Conservation (phyloP, 2,329 filamentous ascomycete species). For the Cladosporium sp. region DNA sequence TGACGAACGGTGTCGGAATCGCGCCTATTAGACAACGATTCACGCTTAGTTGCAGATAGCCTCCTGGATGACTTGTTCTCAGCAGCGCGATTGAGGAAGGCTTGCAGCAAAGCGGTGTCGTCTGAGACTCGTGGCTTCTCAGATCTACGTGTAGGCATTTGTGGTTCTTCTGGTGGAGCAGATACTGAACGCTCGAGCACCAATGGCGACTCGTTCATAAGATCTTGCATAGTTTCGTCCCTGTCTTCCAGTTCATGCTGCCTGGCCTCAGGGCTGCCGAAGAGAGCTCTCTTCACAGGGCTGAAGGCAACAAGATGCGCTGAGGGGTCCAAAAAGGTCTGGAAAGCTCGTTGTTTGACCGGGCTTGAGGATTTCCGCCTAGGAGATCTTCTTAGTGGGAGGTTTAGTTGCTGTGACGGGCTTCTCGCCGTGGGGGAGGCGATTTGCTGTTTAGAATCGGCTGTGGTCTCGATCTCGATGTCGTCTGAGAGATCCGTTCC, state of each 20-base stretch:
- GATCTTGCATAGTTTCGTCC: not conserved
- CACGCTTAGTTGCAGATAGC: slow-evolving; percentile 32
- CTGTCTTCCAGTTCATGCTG: not conserved
- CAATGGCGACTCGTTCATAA: not conserved
- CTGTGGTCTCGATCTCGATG: no score
- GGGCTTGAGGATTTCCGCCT: slow-evolving; percentile 28
- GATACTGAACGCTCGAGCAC: slow-evolving; percentile 22
- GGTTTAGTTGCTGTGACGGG: not conserved
- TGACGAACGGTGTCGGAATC: slow-evolving; percentile 45
- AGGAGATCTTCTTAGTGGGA: slow-evolving; percentile 24
- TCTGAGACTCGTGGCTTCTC: slow-evolving; percentile 36
- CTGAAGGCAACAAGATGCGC: slow-evolving; percentile 25
- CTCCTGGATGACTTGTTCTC: slow-evolving; percentile 37
- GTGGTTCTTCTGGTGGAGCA: slow-evolving; percentile 32
- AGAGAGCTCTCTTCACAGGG: slow-evolving; percentile 18
- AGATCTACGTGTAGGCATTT: slow-evolving; percentile 24
- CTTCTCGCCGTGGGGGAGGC: not conserved
- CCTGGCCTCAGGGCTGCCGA: not conserved
- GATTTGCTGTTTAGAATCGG: not conserved
- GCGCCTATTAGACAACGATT: slow-evolving; percentile 43
- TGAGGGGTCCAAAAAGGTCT: not conserved
- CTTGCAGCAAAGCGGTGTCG: slow-evolving; percentile 47
- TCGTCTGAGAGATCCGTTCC: not conserved
- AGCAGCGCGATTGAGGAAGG: slow-evolving; percentile 48
- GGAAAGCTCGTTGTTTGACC: slow-evolving; percentile 17